A percentile compares a stretch with the other conserved stretches of the same genome.
phyloP scores from a whole-genome alignment of 2,329 filamentous ascomycete species.

The Nothophoma quercina region DNA sequence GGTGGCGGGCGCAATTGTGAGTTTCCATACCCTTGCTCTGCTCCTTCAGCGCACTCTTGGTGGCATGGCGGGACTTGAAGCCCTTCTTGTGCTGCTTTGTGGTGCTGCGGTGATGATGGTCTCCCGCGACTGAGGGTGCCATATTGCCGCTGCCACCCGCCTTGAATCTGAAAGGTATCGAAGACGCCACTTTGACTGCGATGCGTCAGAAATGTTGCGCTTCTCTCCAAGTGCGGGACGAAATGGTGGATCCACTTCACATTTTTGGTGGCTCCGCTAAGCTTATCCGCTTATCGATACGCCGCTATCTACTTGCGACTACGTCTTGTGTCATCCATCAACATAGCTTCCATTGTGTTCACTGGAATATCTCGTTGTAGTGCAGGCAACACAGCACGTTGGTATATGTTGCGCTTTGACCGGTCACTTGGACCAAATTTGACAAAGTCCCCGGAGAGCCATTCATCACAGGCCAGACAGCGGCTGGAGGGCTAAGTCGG shows the following conservation, averaged over 20 bases:
- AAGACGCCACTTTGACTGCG: slow-evolving; percentile 46
- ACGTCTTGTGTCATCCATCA: background rate
- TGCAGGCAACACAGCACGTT: too few relatives aligned
- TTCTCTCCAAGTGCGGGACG: slow-evolving; percentile 30
- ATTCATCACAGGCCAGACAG: too few relatives aligned
- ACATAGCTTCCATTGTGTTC: too few relatives aligned
- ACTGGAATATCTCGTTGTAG: too few relatives aligned
- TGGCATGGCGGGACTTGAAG: slow-evolving; percentile 91
- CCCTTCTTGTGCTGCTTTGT: slow-evolving; percentile 88
- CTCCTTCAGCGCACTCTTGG: slow-evolving; percentile 86
- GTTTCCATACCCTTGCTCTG: slow-evolving; percentile 73
- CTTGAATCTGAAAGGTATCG: slow-evolving; percentile 82
- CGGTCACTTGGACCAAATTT: too few relatives aligned
- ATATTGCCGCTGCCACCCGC: slow-evolving; percentile 70
- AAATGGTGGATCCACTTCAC: slow-evolving; percentile 25
- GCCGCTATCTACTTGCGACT: slow-evolving; percentile 1
- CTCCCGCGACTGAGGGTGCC: slow-evolving; percentile 64
- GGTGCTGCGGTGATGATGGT: slow-evolving; percentile 89
- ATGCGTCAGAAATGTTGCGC: slow-evolving; percentile 22
- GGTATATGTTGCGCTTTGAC: too few relatives aligned
- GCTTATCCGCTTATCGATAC: slow-evolving; percentile 19
- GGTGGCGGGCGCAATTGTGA: background rate
- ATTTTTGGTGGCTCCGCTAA: slow-evolving; percentile 29
- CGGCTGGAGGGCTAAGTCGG: too few relatives aligned
- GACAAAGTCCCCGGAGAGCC: too few relatives aligned